Conservation (phyloP, 192 early-diverging fungal species). For the Backusella sp. region DNA sequence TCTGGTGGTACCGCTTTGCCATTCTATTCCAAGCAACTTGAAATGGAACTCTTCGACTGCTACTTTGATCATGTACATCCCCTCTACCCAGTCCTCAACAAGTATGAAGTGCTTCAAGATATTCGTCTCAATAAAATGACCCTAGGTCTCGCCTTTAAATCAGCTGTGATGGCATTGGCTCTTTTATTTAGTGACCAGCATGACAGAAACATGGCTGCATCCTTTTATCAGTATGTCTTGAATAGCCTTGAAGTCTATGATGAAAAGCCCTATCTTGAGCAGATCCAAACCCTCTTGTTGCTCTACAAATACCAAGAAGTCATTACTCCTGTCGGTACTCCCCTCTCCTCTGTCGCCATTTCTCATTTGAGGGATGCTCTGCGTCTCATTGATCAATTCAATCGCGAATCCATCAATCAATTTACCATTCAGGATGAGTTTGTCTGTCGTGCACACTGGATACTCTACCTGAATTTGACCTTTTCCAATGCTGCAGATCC, state of each 20-base stretch:
- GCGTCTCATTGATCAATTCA: not conserved
- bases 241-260: not conserved
- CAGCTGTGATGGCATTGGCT: not conserved
- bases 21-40: constrained; percentile 5
- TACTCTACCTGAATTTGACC: constrained; percentile 6
- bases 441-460: constrained; percentile 9
- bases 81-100: constrained; percentile 4
- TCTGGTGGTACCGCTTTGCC: not conserved
- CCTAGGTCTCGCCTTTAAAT: not conserved
- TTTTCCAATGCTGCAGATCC: not conserved
- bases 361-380: not conserved
- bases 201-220: not conserved
- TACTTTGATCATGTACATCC: constrained; percentile 15
- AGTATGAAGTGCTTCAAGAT: not conserved
- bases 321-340: constrained; percentile 8
- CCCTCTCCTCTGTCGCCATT: not conserved
- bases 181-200: not conserved
- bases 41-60: not conserved
- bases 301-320: constrained; percentile 20
- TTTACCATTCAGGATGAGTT: not conserved
- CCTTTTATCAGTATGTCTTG: constrained; percentile 4
- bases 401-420: not conserved
- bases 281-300: constrained; percentile 8
- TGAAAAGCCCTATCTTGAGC: not conserved
- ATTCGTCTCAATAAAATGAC: not conserved